phyloP scores from a whole-genome alignment of 2,329 filamentous ascomycete genomes.

The Diaporthe sp. region DNA sequence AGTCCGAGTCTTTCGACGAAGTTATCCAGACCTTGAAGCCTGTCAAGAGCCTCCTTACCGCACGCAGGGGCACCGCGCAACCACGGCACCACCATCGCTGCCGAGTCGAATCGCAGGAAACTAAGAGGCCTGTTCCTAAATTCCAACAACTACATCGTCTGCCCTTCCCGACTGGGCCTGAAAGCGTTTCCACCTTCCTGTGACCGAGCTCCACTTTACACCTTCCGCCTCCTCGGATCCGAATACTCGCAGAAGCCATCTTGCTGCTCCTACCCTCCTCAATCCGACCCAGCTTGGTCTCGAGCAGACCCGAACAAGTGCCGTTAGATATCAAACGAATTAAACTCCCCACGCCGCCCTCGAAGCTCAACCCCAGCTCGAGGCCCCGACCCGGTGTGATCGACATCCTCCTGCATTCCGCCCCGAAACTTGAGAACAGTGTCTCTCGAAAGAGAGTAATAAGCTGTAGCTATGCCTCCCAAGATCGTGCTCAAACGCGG shows the following conservation, averaged over 20 bases:
- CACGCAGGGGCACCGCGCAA: constrained; percentile 4
- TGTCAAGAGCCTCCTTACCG: constrained; percentile 65
- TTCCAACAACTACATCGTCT: constrained; percentile 46
- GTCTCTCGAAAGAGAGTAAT: background rate
- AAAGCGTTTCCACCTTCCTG: constrained; percentile 32
- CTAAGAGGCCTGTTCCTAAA: constrained; percentile 57
- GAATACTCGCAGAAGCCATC: background rate
- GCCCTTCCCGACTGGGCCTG: constrained; percentile 34
- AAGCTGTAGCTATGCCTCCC: constrained; percentile 26
- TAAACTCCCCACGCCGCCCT: background rate
- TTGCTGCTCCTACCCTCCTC: background rate
- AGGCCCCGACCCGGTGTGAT: background rate
- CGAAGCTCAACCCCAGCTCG: background rate
- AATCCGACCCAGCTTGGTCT: background rate
- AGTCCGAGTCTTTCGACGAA: constrained; percentile 77
- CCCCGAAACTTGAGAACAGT: background rate
- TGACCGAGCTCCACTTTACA: constrained; percentile 4
- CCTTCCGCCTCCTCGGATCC: constrained; percentile 11
- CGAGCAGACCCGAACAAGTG: background rate
- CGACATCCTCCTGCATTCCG: background rate
- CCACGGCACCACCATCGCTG: background rate
- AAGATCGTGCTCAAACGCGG: constrained; percentile 39
- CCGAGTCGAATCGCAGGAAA: constrained; percentile 8
- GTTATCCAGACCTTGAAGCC: constrained; percentile 72
- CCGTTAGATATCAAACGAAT: background rate